Base-by-base conservation (phyloP, 2,329 filamentous ascomycete species). In the Epichloe sp. region DNA sequence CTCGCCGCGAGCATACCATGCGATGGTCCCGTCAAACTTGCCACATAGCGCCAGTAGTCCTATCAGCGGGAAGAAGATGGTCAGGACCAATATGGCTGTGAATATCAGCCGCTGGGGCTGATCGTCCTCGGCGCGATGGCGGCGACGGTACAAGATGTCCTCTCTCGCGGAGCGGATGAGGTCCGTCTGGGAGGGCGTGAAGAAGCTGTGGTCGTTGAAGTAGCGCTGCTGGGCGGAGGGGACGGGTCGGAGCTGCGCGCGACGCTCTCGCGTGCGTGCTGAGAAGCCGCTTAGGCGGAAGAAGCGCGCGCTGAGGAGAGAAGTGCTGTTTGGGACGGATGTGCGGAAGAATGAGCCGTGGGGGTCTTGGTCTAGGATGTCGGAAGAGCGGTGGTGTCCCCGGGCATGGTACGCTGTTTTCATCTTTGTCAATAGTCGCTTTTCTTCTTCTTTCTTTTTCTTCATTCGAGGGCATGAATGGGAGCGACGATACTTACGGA, bases 1-100 rank as follows among this genome's bases (percentile, higher is more conserved):
- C 57, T 75, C 68, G 5, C 76, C 75, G 2, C 65, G 60, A 0
- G 74, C 76, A 49, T 68, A 70, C 74, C 74, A 78, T 6, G 68
- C 68, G 31, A 78, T 66, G 0, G 68, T 68, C 1, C 64, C 62
- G 55, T 75, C 68, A 44, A 77, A 71, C 12, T 62, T 65, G 11
- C 74, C 73, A 10, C 59, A 63, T 26, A 75, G 64, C 1, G 71
- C 70, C 7, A 77, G 57, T 0, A 74, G 52, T 0, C 72, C 69
- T 10, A 74, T 60, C 46, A 78, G 71, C 0, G 76, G 76, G n/a
- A 78, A 66, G 6, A 63, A 41, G 1, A 72, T 50, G 17, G 69
- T 70, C 42, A 74, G 45, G 0, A 62, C 34, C 44, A 69, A 57
- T 54, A 75, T 67, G 12, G 59, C 43, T 8, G 62, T 56, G 55